Conservation (phyloP, 129 eudicot species). For the Arctium minus region DNA sequence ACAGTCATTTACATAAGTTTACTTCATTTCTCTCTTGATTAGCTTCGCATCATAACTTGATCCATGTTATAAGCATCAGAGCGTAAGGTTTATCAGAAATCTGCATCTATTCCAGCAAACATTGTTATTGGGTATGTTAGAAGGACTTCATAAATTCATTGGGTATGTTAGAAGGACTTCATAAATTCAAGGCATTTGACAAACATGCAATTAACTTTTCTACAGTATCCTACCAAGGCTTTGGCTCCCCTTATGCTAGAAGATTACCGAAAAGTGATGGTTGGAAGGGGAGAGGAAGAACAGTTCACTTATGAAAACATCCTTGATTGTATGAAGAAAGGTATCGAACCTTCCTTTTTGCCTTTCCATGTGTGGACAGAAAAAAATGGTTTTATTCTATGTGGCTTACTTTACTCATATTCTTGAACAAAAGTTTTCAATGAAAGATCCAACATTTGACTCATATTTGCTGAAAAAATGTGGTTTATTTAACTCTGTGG, state of each 20-base stretch:
- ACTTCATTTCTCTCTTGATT: not conserved
- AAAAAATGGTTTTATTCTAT: not conserved
- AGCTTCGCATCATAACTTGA: not conserved
- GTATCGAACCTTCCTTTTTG: constrained; percentile 26
- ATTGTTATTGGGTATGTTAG: not conserved
- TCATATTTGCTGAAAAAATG: not conserved
- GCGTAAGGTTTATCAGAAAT: not conserved
- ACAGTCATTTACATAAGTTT: not conserved
- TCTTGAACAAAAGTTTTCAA: not conserved
- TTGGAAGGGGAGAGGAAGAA: constrained; percentile 79
- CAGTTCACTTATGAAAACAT: constrained; percentile 74
- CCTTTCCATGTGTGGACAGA: not conserved
- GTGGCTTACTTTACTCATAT: not conserved
- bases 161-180: not conserved
- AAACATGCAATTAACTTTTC: not conserved
- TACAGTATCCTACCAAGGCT: constrained; percentile 94
- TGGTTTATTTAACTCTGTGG: not conserved
- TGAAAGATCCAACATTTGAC: not conserved
- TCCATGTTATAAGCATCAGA: not conserved
- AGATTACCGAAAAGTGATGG: constrained; percentile 88
- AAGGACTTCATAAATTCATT: not conserved
- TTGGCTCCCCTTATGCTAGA: constrained; percentile 89
- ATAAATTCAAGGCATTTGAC: not conserved
- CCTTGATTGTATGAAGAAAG: constrained; percentile 75
- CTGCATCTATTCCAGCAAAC: not conserved